Evolutionary conservation across 2,329 filamentous ascomycete genomes (phyloP), one percentile per base, ranked within the genome.

Genomic region (Paraphaeosphaeria minitans): DNA sequence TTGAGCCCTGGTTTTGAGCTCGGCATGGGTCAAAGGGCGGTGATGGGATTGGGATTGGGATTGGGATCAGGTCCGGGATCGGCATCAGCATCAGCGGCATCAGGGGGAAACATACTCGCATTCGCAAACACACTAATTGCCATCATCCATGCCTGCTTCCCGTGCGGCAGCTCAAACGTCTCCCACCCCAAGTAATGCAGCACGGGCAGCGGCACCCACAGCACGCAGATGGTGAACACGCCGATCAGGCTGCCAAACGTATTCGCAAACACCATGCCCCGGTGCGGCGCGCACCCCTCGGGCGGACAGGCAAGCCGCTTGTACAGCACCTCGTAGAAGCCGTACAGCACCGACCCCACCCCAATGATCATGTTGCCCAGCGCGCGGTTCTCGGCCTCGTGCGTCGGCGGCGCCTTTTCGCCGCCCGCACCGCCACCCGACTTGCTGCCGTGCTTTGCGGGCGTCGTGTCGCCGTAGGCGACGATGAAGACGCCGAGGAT

Each of bases 241-340:
- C 95, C 95, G 63, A 99, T 95, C 73, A 94, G 81, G 64, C 88
- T 91, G 55, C 92, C 95, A 71, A 98, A 95, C 0, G 91, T 89
- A 75, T 96, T 98, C 69, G 95, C 93, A 68, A 99, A 98, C 60
- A 98, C 88, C 83, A 96, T 95, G 67, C 93, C 93, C n/a, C 93
- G 87, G n/a, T 85, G 87, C 0, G 95, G 87, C 45, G 86, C 89
- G 55, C 89, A 91, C 51, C 93, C 93, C 66, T 97, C 93, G 0
- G 95, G 95, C 12, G 95, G 95, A 74, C 95, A 99, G 14, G 94
- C 94, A 59, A 89, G 88, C 59, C 89, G 88, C 82, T 99, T 99
- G 81, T 99, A 99, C 41, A 99, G 78, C 6, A 99, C 95, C 77
- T 99, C 95, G 78, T 99, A 99, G 49, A 99, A 88, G 0, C 95